Conservation (phyloP, 208 protist genomes). For the Crithidia expoeki region DNA sequence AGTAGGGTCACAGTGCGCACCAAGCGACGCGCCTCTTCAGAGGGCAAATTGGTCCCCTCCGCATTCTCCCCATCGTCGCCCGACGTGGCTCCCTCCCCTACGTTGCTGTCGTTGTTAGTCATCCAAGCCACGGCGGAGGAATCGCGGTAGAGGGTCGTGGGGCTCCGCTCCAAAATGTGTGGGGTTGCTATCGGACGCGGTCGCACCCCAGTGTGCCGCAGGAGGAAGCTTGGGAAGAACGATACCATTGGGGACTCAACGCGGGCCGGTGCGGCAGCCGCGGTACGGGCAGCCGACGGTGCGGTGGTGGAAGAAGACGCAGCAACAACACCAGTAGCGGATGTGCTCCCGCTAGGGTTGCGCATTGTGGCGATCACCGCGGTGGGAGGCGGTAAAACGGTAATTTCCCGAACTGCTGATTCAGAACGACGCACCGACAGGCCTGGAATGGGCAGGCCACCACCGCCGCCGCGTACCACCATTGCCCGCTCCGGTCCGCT, state of each 20-base stretch:
- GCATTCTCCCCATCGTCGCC: not conserved
- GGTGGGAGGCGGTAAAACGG: not conserved
- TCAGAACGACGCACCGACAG: slow-evolving; percentile 1
- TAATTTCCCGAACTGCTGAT: not conserved
- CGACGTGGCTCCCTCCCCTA: not conserved
- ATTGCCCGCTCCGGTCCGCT: slow-evolving; percentile 25
- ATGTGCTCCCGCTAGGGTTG: too few relatives aligned
- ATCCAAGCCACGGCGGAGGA: not conserved
- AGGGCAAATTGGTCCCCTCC: not conserved
- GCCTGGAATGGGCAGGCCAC: slow-evolving; percentile 5
- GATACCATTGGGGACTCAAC: not conserved
- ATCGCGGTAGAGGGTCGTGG: slow-evolving; percentile 22
- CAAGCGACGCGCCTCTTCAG: slow-evolving; percentile 2
- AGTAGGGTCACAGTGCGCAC: slow-evolving; percentile 14
- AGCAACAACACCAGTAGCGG: not conserved
- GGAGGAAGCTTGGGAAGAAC: slow-evolving; percentile 14
- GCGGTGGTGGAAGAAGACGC: not conserved
- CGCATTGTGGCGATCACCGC: not conserved
- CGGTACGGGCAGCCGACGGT: not conserved
- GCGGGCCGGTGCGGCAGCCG: not conserved
- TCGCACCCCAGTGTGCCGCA: slow-evolving; percentile 12
- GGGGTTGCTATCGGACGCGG: slow-evolving; percentile 10
- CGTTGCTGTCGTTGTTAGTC: not conserved
- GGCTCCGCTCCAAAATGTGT: slow-evolving; percentile 18
- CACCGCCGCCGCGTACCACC: not conserved